Base-by-base conservation (phyloP, 352 stramenopile species). In the Phytopythium vexans region DNA sequence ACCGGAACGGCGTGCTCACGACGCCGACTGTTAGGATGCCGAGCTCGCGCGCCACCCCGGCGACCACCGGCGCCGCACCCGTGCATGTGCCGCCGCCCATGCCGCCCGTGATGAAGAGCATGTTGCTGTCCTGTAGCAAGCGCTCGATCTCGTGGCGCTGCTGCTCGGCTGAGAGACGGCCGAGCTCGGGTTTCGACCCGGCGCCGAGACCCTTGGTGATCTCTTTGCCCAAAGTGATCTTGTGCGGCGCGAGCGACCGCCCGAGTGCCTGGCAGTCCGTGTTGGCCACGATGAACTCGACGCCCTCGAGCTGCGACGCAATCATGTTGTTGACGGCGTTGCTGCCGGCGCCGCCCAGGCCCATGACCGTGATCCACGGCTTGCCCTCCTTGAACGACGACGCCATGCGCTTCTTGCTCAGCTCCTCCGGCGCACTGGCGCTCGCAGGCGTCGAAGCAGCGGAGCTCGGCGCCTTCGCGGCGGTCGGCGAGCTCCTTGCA, bases 221-320 rank as follows among this genome's bases (percentile, higher is more conserved):
- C 16, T 93, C 79, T 56, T 89, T 87, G 56, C 85, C 85, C 14
- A 95, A 64, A 35, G 77, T 91, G 54, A 95, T 89, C 66, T 92
- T 91, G 55, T 80, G 79, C 21, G 78, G 75, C 33, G 85, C 82
- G 33, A 95, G 58, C 38, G 86, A 94, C 6, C 82, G 66, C n/a
- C 72, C 78, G 7, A 95, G 66, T 6, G 83, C 83, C 63, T 98
- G 95, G 33, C 89, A 96, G 66, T 98, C 95, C 16, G 95, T 98
- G 71, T 98, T 98, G 47, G 97, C 81, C 27, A 95, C 89, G 78
- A 97, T 97, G 64, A 98, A 98, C 69, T 97, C 86, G 16, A 98
- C 95, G 14, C 95, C 85, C 61, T 94, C 82, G 39, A 94, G 68
- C 60, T 94, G 83, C 35, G 82, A 90, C 55, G 83, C 76, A 52